These are phyloP conservation scores for Acarospora socialis DNA, from an alignment of 2,329 filamentous ascomycete genomes.

Conservation along the genomic window DNA sequence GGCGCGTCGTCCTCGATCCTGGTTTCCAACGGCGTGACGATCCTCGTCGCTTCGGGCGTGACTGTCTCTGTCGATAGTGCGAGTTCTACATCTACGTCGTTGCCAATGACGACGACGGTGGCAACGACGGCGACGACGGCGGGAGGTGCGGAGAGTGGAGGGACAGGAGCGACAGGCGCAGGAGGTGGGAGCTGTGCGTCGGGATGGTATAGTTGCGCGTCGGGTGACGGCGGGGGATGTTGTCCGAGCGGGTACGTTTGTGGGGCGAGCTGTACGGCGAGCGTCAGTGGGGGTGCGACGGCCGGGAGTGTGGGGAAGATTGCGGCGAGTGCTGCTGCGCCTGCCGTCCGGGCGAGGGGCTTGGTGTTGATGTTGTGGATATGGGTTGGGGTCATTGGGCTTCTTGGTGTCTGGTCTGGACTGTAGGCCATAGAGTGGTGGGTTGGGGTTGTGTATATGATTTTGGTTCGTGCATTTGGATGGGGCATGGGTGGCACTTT, in stretches of 20 bases:
- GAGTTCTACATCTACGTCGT: slow-evolving; percentile 18
- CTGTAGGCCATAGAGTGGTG: too few relatives aligned
- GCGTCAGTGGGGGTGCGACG: slow-evolving; percentile 35
- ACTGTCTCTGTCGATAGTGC: background rate
- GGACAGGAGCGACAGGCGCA: slow-evolving; percentile 2
- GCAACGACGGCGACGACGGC: slow-evolving; percentile 28
- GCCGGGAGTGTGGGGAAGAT: too few relatives aligned
- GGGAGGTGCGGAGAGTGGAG: slow-evolving; percentile 19
- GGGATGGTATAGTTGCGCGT: slow-evolving; percentile 65
- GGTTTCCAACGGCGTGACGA: slow-evolving; percentile 48
- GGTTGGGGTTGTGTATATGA: too few relatives aligned
- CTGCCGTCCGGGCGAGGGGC: too few relatives aligned
- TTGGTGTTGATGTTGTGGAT: too few relatives aligned
- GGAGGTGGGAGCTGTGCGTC: slow-evolving; percentile 54
- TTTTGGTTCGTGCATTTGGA: too few relatives aligned
- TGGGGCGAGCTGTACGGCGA: slow-evolving; percentile 58
- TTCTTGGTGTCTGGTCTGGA: too few relatives aligned
- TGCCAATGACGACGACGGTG: slow-evolving; percentile 31
- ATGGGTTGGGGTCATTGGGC: too few relatives aligned
- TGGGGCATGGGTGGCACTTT: too few relatives aligned
- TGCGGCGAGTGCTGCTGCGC: too few relatives aligned
- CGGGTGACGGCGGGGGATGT: slow-evolving; percentile 58
- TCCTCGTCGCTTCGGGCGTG: slow-evolving; percentile 49
- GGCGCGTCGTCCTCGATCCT: slow-evolving; percentile 49
- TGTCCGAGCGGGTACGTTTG: slow-evolving; percentile 68